Evolutionary conservation across 2,329 filamentous ascomycete genomes (phyloP).

Genomic region (Phaeosphaeriaceae sp.): DNA sequence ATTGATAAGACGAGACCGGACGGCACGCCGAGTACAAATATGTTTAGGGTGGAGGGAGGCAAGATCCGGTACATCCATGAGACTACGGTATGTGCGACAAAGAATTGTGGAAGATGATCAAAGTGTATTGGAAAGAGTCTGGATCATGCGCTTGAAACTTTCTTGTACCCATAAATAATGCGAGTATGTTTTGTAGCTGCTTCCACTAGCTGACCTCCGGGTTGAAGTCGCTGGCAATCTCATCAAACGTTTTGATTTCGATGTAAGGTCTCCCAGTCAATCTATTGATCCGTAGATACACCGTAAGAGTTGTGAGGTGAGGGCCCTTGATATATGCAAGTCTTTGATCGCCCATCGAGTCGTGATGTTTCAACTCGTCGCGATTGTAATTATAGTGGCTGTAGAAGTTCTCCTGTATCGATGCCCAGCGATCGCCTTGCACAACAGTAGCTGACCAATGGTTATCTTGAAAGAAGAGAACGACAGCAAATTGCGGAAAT

Average conservation of each 20-base stretch:
- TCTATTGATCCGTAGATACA: slow-evolving; percentile 2
- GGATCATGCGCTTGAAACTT: neutral
- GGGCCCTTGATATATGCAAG: neutral
- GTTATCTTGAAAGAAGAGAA: slow-evolving; percentile 8
- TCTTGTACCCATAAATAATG: neutral
- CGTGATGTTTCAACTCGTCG: slow-evolving; percentile 2
- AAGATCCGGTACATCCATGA: slow-evolving; percentile 37
- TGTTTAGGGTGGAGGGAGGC: slow-evolving; percentile 30
- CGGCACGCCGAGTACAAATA: slow-evolving; percentile 29
- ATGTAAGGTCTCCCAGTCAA: slow-evolving; percentile 4
- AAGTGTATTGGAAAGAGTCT: neutral
- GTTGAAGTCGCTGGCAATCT: neutral
- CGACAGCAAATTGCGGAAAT: slow-evolving; percentile 3
- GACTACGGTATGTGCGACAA: slow-evolving; percentile 29
- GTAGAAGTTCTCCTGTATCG: slow-evolving; percentile 5
- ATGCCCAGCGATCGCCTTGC: slow-evolving; percentile 1
- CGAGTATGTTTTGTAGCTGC: neutral
- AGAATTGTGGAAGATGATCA: slow-evolving; percentile 21
- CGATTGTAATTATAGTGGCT: slow-evolving; percentile 5
- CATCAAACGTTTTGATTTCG: neutral
- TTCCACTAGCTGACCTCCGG: neutral
- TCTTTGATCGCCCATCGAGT: slow-evolving; percentile 3
- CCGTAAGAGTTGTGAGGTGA: neutral
- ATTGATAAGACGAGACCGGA: slow-evolving; percentile 32
- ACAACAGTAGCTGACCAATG: slow-evolving; percentile 7